Percentiles rank a stretch among this genome's conserved stretches.
These are phyloP conservation scores for Atkinsonella hypoxylon DNA, from an alignment of 2,329 filamentous ascomycete species.

Conservation along the genomic window DNA sequence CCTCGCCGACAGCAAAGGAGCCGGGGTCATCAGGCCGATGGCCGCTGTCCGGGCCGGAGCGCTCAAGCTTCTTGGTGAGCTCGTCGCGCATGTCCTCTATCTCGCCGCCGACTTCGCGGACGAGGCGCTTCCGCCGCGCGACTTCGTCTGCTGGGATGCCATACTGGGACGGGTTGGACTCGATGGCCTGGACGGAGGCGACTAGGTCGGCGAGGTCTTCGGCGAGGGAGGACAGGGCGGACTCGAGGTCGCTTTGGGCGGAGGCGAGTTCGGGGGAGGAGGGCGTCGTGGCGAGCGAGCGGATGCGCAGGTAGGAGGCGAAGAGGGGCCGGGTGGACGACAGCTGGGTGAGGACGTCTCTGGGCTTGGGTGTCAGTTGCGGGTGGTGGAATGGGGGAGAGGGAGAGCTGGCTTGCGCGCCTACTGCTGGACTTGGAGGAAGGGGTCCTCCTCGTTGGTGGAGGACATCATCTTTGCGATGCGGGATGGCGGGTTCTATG, in stretches of 20 bases:
- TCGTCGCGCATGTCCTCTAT: constrained; percentile 82
- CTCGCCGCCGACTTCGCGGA: constrained; percentile 81
- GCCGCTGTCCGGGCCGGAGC: constrained; percentile 21
- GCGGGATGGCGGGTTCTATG: not conserved
- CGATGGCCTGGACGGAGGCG: constrained; percentile 76
- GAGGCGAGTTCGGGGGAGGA: constrained; percentile 75
- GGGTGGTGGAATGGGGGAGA: constrained; percentile 1
- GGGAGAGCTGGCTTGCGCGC: constrained; percentile 12
- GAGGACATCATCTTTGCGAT: constrained; percentile 50
- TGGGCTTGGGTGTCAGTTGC: constrained; percentile 22
- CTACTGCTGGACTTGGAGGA: constrained; percentile 61
- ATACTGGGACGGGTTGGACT: constrained; percentile 76
- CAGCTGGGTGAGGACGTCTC: constrained; percentile 80
- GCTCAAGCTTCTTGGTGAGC: constrained; percentile 47
- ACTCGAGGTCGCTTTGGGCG: constrained; percentile 57
- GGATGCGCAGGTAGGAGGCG: constrained; percentile 90
- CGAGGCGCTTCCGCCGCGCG: constrained; percentile 63
- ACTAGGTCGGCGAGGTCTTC: constrained; percentile 83
- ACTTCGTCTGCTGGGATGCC: constrained; percentile 79
- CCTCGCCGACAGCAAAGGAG: constrained; percentile 41
- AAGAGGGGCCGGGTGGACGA: constrained; percentile 75
- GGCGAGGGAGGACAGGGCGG: constrained; percentile 53
- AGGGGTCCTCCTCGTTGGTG: constrained; percentile 55
- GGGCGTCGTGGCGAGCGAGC: constrained; percentile 62
- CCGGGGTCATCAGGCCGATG: constrained; percentile 42